Evolutionary conservation across 2,329 filamentous ascomycete species (phyloP), one percentile per base, ranked within the genome.

Genomic region (Penicillium oxalicum): DNA sequence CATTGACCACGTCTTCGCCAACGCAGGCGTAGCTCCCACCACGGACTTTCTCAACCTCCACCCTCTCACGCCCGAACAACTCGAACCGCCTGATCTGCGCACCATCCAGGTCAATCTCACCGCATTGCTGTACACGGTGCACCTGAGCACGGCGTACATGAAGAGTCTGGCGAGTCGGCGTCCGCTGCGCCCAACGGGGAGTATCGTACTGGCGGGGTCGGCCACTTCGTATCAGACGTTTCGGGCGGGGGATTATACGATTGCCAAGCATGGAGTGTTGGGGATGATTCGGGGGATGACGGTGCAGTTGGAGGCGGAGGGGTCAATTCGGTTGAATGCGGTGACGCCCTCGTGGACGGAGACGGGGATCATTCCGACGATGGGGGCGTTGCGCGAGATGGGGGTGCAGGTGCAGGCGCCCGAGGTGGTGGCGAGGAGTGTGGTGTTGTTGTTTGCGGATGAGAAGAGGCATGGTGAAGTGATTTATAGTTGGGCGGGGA

Each of bases 261-360:
- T 74, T 1, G 66, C 78, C 27, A 83, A 83, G 50, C 76, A 81
- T 47, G 80, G 72, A 24, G 73, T 80, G 0, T 52, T 82, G 0
- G 79, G 80, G 2, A 73, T 79, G 47, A 70, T 77, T 24, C 72
- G 79, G 27, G 73, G 75, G 3, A 62, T 79, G 8, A 61, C 18
- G 12, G 12, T 35, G 11, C 25, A 70, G 1, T 62, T 65, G 2
- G 61, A 73, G 3, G 54, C 78, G 18, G 42, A 50, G 38, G 51
- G 77, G 1, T 74, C 76, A 1, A 74, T 83, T 38, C 75, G 80
- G 11, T 60, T 83, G 44, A 83, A 83, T 65, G 73, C 70, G 5
- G 64, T 83, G 18, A 73, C 76, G 1, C 78, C 80, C 1, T 74
- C 70, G 28, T 82, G 78, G 78, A 81, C 80, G 0, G 64, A 69